phyloP scores from a whole-genome alignment of 2,329 filamentous ascomycete genomes.

The Paracamarosporium sp. region DNA sequence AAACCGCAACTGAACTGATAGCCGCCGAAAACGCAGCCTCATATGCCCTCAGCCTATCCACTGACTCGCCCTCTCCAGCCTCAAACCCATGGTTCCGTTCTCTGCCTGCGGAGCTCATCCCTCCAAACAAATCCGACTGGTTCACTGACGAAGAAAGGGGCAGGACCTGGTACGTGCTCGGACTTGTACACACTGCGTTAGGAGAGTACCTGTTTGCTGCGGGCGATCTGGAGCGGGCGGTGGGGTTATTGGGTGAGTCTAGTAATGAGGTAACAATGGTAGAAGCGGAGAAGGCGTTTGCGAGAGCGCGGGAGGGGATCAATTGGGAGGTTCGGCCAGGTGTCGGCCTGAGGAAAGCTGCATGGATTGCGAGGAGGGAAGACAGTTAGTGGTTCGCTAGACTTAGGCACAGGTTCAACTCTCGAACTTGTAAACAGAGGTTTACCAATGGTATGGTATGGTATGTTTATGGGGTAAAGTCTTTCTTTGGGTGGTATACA shows the following conservation, averaged over 20 bases:
- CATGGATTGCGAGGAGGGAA: slow-evolving; percentile 20
- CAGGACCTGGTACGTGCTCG: slow-evolving; percentile 36
- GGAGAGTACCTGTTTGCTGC: slow-evolving; percentile 41
- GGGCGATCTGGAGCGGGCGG: slow-evolving; percentile 40
- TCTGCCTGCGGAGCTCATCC: slow-evolving; percentile 39
- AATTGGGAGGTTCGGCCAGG: slow-evolving; percentile 39
- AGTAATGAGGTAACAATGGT: slow-evolving; percentile 9
- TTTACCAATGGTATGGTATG: too few relatives aligned
- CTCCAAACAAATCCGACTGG: slow-evolving; percentile 36
- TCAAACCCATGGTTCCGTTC: slow-evolving; percentile 39
- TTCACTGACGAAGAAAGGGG: slow-evolving; percentile 36
- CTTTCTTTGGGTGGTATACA: too few relatives aligned
- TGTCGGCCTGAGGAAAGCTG: slow-evolving; percentile 27
- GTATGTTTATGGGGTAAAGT: too few relatives aligned
- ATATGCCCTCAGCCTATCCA: slow-evolving; percentile 32
- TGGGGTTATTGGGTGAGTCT: slow-evolving; percentile 21
- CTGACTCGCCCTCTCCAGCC: slow-evolving; percentile 31
- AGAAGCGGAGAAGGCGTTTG: slow-evolving; percentile 33
- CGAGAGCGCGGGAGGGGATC: slow-evolving; percentile 33
- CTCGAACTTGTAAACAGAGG: too few relatives aligned
- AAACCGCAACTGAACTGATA: slow-evolving; percentile 27
- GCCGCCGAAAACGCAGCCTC: slow-evolving; percentile 31
- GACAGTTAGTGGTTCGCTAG: background rate
- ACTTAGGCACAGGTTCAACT: background rate
- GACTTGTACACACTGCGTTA: slow-evolving; percentile 35